A percentile compares a stretch with the other conserved stretches of the same genome.
These are phyloP conservation scores for Xylaria nigripes DNA, from an alignment of 495 filamentous ascomycete genomes.

Conservation along the genomic window DNA sequence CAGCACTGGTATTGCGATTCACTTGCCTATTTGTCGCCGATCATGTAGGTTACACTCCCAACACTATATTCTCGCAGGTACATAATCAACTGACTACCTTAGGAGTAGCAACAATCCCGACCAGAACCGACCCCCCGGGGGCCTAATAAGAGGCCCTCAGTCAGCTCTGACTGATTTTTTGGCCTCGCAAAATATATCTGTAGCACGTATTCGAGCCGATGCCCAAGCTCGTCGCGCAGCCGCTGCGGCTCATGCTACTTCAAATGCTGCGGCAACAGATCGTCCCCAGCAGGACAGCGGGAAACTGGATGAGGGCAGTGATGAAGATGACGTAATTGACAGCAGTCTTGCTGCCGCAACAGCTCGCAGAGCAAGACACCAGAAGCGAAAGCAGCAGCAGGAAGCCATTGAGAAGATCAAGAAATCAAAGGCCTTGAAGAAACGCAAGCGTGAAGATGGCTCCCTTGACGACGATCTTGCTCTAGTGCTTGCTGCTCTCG, in stretches of 20 bases:
- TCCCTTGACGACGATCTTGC: constrained; percentile 44
- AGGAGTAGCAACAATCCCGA: constrained; percentile 5
- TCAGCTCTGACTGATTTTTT: constrained; percentile 79
- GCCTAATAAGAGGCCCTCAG: constrained; percentile 28
- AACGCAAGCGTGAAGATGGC: constrained; percentile 47
- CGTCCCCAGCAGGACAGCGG: constrained; percentile 9
- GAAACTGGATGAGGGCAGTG: constrained; percentile 26
- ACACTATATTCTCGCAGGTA: not conserved
- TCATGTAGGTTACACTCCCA: not conserved
- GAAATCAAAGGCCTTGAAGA: constrained; percentile 67
- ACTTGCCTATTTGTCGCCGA: not conserved
- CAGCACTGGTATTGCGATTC: not conserved
- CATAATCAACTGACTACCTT: not conserved
- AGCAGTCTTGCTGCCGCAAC: constrained; percentile 3
- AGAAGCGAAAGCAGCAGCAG: constrained; percentile 51
- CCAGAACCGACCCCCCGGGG: not conserved
- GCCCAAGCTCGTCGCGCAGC: constrained; percentile 44
- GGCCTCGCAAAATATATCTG: constrained; percentile 87
- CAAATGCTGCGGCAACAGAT: constrained; percentile 13
- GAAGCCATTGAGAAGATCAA: constrained; percentile 69
- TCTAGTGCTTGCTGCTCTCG: constrained; percentile 49
- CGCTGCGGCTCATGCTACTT: constrained; percentile 18
- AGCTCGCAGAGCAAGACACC: constrained; percentile 17
- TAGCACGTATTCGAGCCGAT: constrained; percentile 62
- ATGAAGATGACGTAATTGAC: constrained; percentile 14